Evolutionary conservation across 768 basidiomycete genomes (phyloP), one percentile per base, ranked within the genome.

Genomic region (Lentinula guzmanii): DNA sequence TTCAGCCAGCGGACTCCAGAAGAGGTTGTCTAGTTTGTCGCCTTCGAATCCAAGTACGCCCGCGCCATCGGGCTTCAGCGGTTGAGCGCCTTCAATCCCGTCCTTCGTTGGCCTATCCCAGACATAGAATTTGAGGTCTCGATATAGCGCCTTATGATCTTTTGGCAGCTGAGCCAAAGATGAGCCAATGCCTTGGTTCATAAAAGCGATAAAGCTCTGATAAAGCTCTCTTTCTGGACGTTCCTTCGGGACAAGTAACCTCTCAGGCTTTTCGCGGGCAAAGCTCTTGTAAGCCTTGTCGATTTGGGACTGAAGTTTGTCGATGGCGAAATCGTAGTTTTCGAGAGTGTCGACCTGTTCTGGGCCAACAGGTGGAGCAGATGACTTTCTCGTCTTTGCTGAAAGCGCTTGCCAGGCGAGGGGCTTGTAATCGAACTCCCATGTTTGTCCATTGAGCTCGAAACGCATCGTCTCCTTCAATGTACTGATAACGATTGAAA

Each of bases 321-420:
- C 53, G 37, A 62, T 55, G 33, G 24, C 10, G 50, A 52, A 0
- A 33, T 60, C 11, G 34, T 60, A 60, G 61, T 61, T 61, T 41
- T 43, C 53, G 3, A 61, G 52, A 21, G 10, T 7, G 41, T 61
- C 61, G 18, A 55, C 18, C 5, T 21, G 33, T 10, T 60, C 21
- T 9, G 33, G 33, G 46, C 33, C 48, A n/a, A 53, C 13, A 52
- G 46, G 35, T 15, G 60, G 37, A 13, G 15, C 34, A 4, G n/a
- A 33, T 37, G 13, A n/a, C 42, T 54, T 61, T 15, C 48, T 34
- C 34, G 21, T 53, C 37, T 61, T 61, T 8, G 50, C 51, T 1
- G 60, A 34, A 16, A 53, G 52, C 5, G 52, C 52, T 16, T 52
- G 0, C n/a, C n/a, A n/a, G 11, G 50, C 60, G 7, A 54, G 60